These are phyloP conservation scores for Dactylis glomerata DNA, from an alignment of 176 grass and related monocot species.

Conservation along the genomic window DNA sequence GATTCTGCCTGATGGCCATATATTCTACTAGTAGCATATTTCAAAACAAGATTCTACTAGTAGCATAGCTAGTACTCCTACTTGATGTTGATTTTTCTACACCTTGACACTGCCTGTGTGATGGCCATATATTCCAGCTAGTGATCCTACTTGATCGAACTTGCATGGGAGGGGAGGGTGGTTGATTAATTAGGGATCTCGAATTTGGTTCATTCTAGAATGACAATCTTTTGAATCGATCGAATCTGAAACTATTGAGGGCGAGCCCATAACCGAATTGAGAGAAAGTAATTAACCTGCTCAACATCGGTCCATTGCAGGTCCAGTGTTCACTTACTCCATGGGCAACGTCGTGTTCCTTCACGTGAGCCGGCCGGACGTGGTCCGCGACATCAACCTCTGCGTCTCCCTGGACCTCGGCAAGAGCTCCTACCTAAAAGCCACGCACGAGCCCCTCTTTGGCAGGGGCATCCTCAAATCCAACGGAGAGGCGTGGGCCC, in stretches of 20 bases:
- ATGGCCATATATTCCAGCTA: neutral
- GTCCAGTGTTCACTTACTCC: constrained; percentile 71
- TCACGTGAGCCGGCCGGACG: constrained; percentile 76
- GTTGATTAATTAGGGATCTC: too few species aligned
- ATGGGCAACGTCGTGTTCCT: constrained; percentile 82
- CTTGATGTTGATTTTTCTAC: neutral
- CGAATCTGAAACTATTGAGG: too few species aligned
- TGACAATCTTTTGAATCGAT: too few species aligned
- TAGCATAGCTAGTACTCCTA: too few species aligned
- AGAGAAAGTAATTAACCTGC: neutral
- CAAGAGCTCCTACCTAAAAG: constrained; percentile 90
- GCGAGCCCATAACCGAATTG: neutral
- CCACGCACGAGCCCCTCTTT: constrained; percentile 88
- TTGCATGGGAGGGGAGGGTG: too few species aligned
- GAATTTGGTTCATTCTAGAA: too few species aligned
- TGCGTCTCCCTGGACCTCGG: constrained; percentile 83
- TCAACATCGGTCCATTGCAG: constrained; percentile 26
- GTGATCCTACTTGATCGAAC: too few species aligned
- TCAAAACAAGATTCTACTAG: too few species aligned
- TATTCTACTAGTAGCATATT: too few species aligned
- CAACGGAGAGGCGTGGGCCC: constrained; percentile 66
- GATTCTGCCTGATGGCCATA: neutral
- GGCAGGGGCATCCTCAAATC: constrained; percentile 89
- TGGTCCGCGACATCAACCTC: constrained; percentile 81
- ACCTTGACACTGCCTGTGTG: neutral